phyloP scores from a whole-genome alignment of 208 protist genomes.

The Trypanosoma conorhini region DNA sequence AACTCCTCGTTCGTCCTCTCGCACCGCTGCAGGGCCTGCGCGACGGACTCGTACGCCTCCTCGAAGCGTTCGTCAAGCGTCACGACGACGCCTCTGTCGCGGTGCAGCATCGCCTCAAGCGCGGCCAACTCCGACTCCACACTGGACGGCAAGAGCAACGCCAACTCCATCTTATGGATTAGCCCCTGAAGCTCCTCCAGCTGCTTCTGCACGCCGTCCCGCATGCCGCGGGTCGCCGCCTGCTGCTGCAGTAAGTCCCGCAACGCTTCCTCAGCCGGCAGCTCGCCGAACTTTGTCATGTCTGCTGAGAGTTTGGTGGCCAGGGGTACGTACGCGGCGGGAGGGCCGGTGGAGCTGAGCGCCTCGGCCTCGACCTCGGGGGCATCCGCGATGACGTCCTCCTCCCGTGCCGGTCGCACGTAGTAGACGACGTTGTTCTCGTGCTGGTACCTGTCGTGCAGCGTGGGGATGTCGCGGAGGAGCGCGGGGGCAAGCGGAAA shows the following conservation, averaged over 20 bases:
- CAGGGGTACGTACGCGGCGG: not conserved
- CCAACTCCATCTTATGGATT: conserved; percentile 1
- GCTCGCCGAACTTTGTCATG: conserved; percentile 5
- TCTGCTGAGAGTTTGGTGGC: conserved; percentile 25
- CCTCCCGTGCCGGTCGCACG: conserved; percentile 26
- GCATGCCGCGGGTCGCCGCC: conserved; percentile 2
- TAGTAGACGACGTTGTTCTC: conserved; percentile 75
- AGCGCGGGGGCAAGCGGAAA: conserved; percentile 46
- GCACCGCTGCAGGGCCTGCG: not conserved
- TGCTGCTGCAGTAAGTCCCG: not conserved
- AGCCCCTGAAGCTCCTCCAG: conserved; percentile 10
- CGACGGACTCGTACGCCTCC: conserved; percentile 6
- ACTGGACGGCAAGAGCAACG: conserved; percentile 2
- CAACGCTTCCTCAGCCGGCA: conserved; percentile 19
- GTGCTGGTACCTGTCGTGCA: conserved; percentile 45
- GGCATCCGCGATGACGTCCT: conserved; percentile 49
- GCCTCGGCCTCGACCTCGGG: conserved; percentile 24
- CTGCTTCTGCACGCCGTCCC: not conserved
- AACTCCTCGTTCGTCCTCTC: conserved; percentile 1
- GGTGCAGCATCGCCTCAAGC: conserved; percentile 4
- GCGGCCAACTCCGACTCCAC: not conserved
- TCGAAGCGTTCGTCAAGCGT: conserved; percentile 14
- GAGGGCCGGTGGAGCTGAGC: not conserved
- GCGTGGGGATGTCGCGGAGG: conserved; percentile 32
- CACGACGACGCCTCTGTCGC: not conserved